Percentiles rank a stretch among this genome's conserved stretches.
Conservation (phyloP, 2,329 filamentous ascomycete species). For the Phyllosticta citrichinensis region DNA sequence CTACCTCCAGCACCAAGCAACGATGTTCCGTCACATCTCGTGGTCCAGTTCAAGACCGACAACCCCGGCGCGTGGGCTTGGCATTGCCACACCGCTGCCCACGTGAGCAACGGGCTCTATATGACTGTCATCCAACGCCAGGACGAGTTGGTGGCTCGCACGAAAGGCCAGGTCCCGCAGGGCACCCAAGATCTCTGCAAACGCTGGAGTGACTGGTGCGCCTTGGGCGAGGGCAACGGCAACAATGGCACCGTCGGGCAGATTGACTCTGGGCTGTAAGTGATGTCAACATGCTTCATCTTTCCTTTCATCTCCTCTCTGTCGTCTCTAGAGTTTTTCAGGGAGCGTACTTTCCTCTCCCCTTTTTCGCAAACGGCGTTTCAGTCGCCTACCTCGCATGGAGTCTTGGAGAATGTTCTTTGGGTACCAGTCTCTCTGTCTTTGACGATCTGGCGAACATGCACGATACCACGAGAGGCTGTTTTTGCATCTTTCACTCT, state of each 20-base stretch:
- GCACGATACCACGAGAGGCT: neutral
- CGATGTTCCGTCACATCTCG: slow-evolving; percentile 13
- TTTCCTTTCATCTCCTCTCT: neutral
- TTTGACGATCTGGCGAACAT: neutral
- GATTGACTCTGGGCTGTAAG: neutral
- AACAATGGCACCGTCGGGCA: neutral
- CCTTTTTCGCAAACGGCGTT: neutral
- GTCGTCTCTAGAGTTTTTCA: neutral
- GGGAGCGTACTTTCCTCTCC: neutral
- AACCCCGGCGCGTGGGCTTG: slow-evolving; percentile 28
- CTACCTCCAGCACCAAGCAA: slow-evolving; percentile 16
- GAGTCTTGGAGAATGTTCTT: neutral
- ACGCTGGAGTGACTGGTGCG: neutral
- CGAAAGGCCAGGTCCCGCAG: neutral
- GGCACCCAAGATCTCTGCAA: neutral
- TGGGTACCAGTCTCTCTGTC: neutral
- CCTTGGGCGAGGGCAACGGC: neutral
- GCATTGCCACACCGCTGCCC: slow-evolving; percentile 28
- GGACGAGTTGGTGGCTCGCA: neutral
- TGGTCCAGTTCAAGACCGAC: slow-evolving; percentile 26
- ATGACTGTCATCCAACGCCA: neutral
- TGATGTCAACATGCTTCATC: too few relatives aligned
- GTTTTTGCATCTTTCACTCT: neutral
- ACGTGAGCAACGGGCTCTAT: slow-evolving; percentile 13
- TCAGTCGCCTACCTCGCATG: neutral